Base-by-base conservation (phyloP, 2,329 filamentous ascomycete species). In the Cytospora schulzeri region DNA sequence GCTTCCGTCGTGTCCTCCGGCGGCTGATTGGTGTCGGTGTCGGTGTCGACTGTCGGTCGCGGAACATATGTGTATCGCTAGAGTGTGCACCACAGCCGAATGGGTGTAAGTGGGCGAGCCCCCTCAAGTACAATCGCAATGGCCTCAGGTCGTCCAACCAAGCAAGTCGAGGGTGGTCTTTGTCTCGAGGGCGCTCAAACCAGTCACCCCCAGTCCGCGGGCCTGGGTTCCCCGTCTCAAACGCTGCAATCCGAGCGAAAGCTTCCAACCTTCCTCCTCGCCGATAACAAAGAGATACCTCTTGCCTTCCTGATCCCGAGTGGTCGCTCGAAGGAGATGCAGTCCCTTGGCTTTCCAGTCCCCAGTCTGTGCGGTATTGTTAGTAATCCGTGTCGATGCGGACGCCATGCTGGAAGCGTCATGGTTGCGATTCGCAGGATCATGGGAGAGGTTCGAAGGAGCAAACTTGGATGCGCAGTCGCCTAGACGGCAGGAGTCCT, bases 181-280 rank as follows among this genome's bases (percentile, higher is more conserved):
- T 14, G 84, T 81, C 70, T 90, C 88, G 19, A 77, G 70, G 14
- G 78, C 75, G 56, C 81, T 77, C 78, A 90, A 83, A 53, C 81
- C 80, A 63, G 83, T 81, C 35, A 90, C 81, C 6, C 84, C 85
- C 54, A 90, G 77, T 64, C 85, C 82, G 60, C 85, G 79, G 35
- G 83, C 84, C 73, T 88, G 86, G 3, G 83, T 83, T 6, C 88
- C 87, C 61, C 82, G 81, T 60, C 86, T 78, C 70, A 91, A 75
- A 53, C 84, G 80, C 73, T 88, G 85, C 69, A 91, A 72, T 2
- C 85, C 87, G 41, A 84, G 78, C 1, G 85, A 81, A 28, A 91
- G 78, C 80, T 91, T 91, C 88, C 88, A 90, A 31, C 82, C 83
- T 73, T 91, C 88, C 66, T 86, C 82, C 71, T 90, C 86, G 50